phyloP scores from a whole-genome alignment of 805 yeast genomes.

The Monosporozyma siamensis region DNA sequence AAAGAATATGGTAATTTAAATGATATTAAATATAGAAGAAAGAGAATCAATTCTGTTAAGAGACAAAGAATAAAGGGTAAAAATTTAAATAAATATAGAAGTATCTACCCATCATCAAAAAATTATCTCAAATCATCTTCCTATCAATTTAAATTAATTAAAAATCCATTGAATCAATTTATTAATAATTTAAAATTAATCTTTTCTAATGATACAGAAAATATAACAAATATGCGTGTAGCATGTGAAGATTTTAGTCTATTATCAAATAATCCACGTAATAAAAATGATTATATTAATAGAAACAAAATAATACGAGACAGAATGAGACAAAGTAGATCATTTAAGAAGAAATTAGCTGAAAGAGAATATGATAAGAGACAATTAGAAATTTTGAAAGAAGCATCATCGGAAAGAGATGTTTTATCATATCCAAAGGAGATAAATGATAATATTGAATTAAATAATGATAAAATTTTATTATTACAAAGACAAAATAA shows the following conservation, averaged over 20 bases:
- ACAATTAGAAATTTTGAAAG: neutral
- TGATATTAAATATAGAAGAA: conserved; percentile 3
- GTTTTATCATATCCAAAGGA: too few species aligned
- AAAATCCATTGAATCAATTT: neutral
- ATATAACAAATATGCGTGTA: conserved; percentile 15
- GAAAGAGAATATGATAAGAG: conserved; percentile 24
- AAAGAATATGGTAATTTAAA: conserved; percentile 3
- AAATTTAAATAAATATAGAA: neutral
- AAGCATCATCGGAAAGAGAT: neutral
- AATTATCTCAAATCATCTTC: too few species aligned
- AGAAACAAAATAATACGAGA: conserved; percentile 10
- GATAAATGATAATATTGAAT: neutral
- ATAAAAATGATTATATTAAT: neutral
- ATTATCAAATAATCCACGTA: conserved; percentile 1
- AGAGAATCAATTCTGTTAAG: neutral
- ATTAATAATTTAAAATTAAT: conserved; percentile 4
- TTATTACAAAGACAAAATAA: conserved; percentile 7
- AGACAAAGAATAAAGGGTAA: neutral
- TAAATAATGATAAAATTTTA: conserved; percentile 4
- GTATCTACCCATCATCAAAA: neutral
- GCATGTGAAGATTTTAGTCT: conserved; percentile 16
- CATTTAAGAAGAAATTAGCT: conserved; percentile 20
- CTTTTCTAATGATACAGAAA: conserved; percentile 19
- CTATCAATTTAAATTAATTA: too few species aligned
- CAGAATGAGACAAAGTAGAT: conserved; percentile 23